Evolutionary conservation across 1,284 basidiomycete genomes (phyloP).

Genomic region (Caloboletus inedulis): DNA sequence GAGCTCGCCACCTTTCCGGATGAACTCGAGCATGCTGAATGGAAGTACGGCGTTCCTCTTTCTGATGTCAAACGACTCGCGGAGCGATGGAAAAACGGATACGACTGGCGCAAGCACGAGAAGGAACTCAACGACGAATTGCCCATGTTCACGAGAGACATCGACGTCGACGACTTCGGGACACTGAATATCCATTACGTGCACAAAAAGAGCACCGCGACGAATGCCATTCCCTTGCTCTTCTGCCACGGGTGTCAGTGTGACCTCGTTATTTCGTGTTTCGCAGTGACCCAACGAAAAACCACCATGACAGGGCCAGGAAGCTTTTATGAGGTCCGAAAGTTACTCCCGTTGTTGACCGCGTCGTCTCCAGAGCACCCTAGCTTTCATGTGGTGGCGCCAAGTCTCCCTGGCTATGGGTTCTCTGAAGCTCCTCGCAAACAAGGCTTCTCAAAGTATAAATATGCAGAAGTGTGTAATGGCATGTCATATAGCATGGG

Average conservation of each 20-base stretch:
- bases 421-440: constrained; percentile 45
- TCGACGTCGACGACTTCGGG: constrained; percentile 37
- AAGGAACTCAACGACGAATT: constrained; percentile 38
- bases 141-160: constrained; percentile 44
- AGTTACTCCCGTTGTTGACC: constrained; percentile 49
- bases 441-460: constrained; percentile 33
- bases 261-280: not conserved
- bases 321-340: constrained; percentile 52
- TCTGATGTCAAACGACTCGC: constrained; percentile 39
- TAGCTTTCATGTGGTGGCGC: constrained; percentile 55
- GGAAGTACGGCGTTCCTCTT: constrained; percentile 42
- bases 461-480: constrained; percentile 40
- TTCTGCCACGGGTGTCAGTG: constrained; percentile 47
- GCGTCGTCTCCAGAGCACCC: constrained; percentile 41
- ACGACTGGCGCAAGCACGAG: constrained; percentile 45
- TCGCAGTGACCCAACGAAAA: not conserved
- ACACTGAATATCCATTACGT: constrained; percentile 44
- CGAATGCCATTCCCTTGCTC: constrained; percentile 43
- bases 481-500: not conserved
- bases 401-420: constrained; percentile 51
- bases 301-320: constrained; percentile 49
- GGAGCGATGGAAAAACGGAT: constrained; percentile 40
- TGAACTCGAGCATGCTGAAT: constrained; percentile 38
- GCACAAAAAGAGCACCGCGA: constrained; percentile 36
- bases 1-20: constrained; percentile 38